A percentile compares a stretch with the other conserved stretches of the same genome.
These are phyloP conservation scores for Myxozyma geophila DNA, from an alignment of 805 yeast genomes.

Conservation along the genomic window DNA sequence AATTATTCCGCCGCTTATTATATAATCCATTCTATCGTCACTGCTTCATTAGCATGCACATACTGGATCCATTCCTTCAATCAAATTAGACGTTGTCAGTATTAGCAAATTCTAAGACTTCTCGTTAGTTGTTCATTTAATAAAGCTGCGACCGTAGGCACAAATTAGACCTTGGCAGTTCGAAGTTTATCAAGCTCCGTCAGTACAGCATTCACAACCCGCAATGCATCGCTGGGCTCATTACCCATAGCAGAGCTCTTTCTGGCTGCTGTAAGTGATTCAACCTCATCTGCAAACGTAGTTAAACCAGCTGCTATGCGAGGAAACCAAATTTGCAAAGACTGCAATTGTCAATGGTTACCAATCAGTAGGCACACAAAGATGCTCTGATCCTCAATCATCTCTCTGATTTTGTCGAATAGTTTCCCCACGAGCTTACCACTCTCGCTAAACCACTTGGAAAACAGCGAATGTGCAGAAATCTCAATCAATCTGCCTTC, in stretches of 20 bases:
- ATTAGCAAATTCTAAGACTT: constrained; percentile 45
- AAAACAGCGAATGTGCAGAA: constrained; percentile 51
- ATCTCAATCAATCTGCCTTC: constrained; percentile 49
- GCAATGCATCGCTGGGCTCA: constrained; percentile 51
- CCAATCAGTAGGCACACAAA: constrained; percentile 48
- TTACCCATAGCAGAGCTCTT: constrained; percentile 45
- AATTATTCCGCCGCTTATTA: not conserved
- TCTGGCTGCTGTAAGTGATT: constrained; percentile 53
- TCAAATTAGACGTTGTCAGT: constrained; percentile 51
- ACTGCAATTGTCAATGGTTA: not conserved
- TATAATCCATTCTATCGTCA: not conserved
- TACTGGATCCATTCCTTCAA: constrained; percentile 47
- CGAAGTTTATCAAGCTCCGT: constrained; percentile 51
- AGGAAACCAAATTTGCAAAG: no score
- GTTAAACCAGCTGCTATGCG: no score
- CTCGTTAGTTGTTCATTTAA: not conserved
- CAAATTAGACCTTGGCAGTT: constrained; percentile 21
- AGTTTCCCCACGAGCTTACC: constrained; percentile 49
- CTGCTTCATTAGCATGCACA: not conserved
- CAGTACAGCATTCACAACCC: constrained; percentile 52
- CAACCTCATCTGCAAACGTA: constrained; percentile 49
- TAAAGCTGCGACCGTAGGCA: not conserved
- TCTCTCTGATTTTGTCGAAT: constrained; percentile 45
- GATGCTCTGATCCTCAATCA: constrained; percentile 38
- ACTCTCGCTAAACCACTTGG: constrained; percentile 55